These are phyloP conservation scores for Trametes gibbosa DNA, from an alignment of 768 basidiomycete genomes.

Conservation along the genomic window DNA sequence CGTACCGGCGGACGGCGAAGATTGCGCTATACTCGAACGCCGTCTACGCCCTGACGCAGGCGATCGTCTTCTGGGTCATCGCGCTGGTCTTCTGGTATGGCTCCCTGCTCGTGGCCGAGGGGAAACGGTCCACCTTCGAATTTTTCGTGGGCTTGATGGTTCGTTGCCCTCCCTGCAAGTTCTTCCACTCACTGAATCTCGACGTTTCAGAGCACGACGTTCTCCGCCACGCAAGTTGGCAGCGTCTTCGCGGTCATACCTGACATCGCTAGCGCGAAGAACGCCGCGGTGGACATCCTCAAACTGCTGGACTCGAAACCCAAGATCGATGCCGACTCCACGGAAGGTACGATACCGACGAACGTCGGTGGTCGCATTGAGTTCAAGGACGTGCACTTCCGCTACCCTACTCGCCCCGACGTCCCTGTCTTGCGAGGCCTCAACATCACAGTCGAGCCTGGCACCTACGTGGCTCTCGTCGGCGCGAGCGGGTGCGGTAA, in stretches of 20 bases:
- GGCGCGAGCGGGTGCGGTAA: slow-evolving; percentile 81
- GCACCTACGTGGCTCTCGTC: slow-evolving; percentile 78
- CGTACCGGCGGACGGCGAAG: slow-evolving; percentile 61
- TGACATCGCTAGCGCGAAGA: slow-evolving; percentile 80
- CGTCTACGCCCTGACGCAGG: slow-evolving; percentile 73
- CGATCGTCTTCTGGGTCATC: slow-evolving; percentile 75
- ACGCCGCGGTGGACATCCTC: slow-evolving; percentile 75
- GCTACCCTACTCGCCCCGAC: slow-evolving; percentile 84
- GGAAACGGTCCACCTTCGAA: slow-evolving; percentile 49
- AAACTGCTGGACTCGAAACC: slow-evolving; percentile 69
- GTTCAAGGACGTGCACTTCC: slow-evolving; percentile 81
- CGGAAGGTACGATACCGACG: slow-evolving; percentile 54
- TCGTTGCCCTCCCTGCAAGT: slow-evolving; percentile 20
- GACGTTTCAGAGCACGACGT: slow-evolving; percentile 55
- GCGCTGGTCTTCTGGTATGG: slow-evolving; percentile 83
- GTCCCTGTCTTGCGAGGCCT: slow-evolving; percentile 81
- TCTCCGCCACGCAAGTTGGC: slow-evolving; percentile 84
- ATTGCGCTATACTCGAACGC: slow-evolving; percentile 60
- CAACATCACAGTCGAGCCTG: slow-evolving; percentile 65
- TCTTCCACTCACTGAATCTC: not conserved
- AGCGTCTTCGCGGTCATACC: slow-evolving; percentile 84
- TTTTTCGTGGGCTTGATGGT: slow-evolving; percentile 89
- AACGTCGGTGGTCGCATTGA: slow-evolving; percentile 59
- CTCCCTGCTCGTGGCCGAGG: slow-evolving; percentile 52
- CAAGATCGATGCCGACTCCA: slow-evolving; percentile 78